Base-by-base conservation (phyloP, 2,329 filamentous ascomycete genomes). In the Sporothrix inflata region DNA sequence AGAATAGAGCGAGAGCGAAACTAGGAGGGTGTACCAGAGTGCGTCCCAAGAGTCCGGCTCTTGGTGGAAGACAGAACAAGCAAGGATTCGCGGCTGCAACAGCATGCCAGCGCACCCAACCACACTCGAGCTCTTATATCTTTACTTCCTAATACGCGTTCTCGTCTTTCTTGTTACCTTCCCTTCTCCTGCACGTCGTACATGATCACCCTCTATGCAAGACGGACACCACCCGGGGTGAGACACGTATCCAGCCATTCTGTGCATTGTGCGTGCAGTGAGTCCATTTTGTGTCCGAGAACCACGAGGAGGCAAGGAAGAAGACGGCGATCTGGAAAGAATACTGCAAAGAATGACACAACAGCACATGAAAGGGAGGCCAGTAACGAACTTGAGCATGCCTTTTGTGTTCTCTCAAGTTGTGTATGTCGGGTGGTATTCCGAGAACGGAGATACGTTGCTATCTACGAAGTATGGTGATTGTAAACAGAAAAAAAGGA, bases 251-350 rank as follows among this genome's bases (percentile, higher is more conserved):
- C 60, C 60, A 65, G 60, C 38, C 60, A 19, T 45, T 42, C 60
- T 21, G 34, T 14, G 34, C 34, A 61, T 40, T 16, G 0, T 45
- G 9, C 6, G 16, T n/a, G 45, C 45, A 49, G 45, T n/a, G 45
- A 2, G 47, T 49, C 47, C 7, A 49, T 21, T 4, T 3, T 65
- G 60, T 27, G 38, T 63, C n/a, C 14, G n/a, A 45, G 12, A 40
- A 61, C 55, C 60, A 65, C 60, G 60, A 65, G 60, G 60, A 5
- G 60, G 60, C 60, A 65, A 45, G 60, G 38, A 42, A 45, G 38
- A 45, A 16, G 38, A 61, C 12, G 60, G 14, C 60, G 60, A 65
- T 65, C 60, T 21, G 24, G 60, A 19, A 65, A 21, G 38, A 27
- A 65, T 7, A 16, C 30, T 6, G 30, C 30, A 34, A 34, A 34